Base-by-base conservation (phyloP, 306 rosid genomes). In the Rosa chinensis region DNA sequence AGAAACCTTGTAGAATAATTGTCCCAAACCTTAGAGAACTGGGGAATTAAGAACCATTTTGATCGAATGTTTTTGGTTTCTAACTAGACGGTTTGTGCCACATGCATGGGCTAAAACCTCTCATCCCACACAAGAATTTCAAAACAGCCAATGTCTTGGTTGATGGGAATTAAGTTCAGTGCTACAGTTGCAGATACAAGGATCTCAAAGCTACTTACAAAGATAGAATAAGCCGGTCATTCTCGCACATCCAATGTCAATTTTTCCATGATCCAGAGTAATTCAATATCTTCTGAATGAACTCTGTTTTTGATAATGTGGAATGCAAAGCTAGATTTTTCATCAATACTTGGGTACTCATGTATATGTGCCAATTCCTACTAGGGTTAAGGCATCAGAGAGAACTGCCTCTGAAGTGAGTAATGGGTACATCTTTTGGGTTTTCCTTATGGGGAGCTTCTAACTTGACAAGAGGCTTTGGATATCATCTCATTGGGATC, bases 391-490 rank as follows among this genome's bases (percentile, higher is more conserved):
- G 80, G 80, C 59, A 39, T 58, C 77, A 4, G 78, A 75, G 52
- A 52, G 40, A 21, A 43, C 66, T 20, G 40, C 67, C 61, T 56
- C 89, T 2, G 82, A 78, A 78, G 40, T 44, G 71, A 81, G 87
- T 42, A 87, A 86, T 44, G 89, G 81, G 20, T 84, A 86, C 85
- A 81, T 82, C 87, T 86, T 86, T 52, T 87, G 89, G n/a, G 85
- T 81, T 25, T 86, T 86, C 74, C 84, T 84, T 53, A 77, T 86
- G 74, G 2, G 2, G 89, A 86, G 76, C 82, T 86, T 76, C 78
- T 81, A 43, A 86, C 87, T 12, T 86, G 87, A 66, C 86, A 81
- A 10, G 85, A 84, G 79, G 87, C 87, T 44, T 50, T 81, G 80
- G 80, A 72, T 43, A 76, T 61, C 28, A 87, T 72, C 43, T 75